Base-by-base conservation (phyloP, 2,329 filamentous ascomycete genomes). In the Clathrospora elynae region DNA sequence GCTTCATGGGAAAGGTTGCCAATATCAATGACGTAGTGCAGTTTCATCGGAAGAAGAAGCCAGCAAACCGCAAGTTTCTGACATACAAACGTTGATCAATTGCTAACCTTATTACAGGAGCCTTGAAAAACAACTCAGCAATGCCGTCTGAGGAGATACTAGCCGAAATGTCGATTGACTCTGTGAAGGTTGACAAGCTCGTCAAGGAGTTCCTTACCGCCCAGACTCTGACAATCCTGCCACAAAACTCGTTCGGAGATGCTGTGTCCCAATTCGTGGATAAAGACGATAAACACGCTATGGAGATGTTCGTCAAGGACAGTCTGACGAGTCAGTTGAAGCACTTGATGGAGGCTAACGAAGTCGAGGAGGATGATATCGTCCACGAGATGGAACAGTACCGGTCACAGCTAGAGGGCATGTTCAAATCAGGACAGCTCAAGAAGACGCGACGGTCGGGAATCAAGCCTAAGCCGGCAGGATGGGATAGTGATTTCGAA, bases 21-120 rank as follows among this genome's bases (percentile, higher is more conserved):
- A 99, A 99, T 64, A 85, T 86, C 7, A 95, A 91, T 56, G 93
- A 99, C 59, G 90, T 99, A 0, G 85, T 99, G 1, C 87, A 92
- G 61, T 97, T 95, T 66, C 85, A 96, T 69, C 83, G 89, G 42
- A 96, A 92, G 72, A 97, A 96, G 72, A 81, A 81, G n/a, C 71
- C 69, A 2, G 61, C 71, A 4, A 74, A 50, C 10, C 60, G 63
- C 54, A 53, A 47, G 53, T 53, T 16, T 11, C n/a, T 40, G 4
- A 10, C 14, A 17, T 8, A 7, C 10, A 9, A 10, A n/a, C 20
- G 6, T 42, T 25, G 5, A 43, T n/a, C 4, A 5, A 2, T 11
- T 5, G 28, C 41, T 56, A 72, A 57, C 70, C 10, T 11, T 14
- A 22, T 1, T 24, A 30, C 6, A 64, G 61, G 71, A 47, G 74